Percentiles rank a stretch among this genome's conserved stretches.
phyloP scores from a whole-genome alignment of 805 yeast genomes.

The Sugiyamaella valdiviana region DNA sequence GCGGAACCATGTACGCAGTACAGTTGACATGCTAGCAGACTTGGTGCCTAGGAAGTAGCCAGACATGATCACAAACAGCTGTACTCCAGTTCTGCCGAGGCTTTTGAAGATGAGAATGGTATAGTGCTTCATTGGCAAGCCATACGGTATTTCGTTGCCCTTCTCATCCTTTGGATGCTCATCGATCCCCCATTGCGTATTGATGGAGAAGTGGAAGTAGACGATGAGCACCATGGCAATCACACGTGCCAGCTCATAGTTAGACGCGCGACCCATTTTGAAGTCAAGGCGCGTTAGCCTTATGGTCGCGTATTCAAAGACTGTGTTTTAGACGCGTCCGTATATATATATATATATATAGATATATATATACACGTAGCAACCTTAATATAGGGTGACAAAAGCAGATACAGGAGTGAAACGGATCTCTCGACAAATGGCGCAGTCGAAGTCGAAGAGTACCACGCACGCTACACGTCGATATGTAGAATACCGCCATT shows the following conservation, averaged over 20 bases:
- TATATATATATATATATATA: no score
- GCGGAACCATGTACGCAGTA: background rate
- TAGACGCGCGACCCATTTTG: slow-evolving; percentile 3
- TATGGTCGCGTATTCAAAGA: no score
- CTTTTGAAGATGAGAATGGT: background rate
- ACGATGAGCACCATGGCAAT: slow-evolving; percentile 1
- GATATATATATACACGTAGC: no score
- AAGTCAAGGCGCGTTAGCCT: no score
- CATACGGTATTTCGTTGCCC: background rate
- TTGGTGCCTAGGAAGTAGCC: slow-evolving; percentile 1
- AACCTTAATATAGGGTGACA: no score
- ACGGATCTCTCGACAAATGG: no score
- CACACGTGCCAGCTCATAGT: slow-evolving; percentile 3
- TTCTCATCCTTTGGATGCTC: background rate
- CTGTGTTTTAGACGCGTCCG: no score
- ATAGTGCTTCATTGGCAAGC: background rate
- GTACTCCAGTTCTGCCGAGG: background rate
- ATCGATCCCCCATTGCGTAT: background rate
- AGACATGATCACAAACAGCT: background rate
- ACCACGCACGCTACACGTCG: no score
- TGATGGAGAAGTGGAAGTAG: background rate
- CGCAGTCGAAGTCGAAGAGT: no score
- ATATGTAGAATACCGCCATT: no score
- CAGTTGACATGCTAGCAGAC: background rate
- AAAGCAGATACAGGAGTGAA: no score